Percentiles rank a stretch among this genome's conserved stretches.
These are phyloP conservation scores for Bocquillonia castaneifolia DNA, from an alignment of 441 rosid genomes.

Conservation along the genomic window DNA sequence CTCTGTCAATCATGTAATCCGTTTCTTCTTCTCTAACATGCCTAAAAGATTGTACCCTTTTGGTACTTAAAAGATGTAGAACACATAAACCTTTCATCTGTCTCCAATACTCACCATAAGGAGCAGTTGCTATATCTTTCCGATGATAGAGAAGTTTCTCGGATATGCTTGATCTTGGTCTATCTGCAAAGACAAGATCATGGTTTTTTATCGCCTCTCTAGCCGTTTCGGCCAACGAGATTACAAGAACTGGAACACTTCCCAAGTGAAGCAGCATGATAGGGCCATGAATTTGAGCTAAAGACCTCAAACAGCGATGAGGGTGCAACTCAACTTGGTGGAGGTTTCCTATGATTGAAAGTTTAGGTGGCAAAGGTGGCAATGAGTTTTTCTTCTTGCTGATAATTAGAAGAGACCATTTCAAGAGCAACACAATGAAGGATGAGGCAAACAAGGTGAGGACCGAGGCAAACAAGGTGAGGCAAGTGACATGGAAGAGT, in stretches of 20 bases:
- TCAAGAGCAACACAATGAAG: background rate
- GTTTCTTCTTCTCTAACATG: slow-evolving; percentile 38
- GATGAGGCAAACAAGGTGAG: background rate
- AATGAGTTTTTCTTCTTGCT: background rate
- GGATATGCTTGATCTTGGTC: slow-evolving; percentile 19
- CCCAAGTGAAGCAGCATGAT: slow-evolving; percentile 42
- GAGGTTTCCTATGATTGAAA: slow-evolving; percentile 26
- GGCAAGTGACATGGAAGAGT: background rate
- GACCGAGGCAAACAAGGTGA: too few relatives aligned
- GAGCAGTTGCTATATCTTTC: slow-evolving; percentile 29
- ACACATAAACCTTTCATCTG: slow-evolving; percentile 38
- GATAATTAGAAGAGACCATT: slow-evolving; percentile 2
- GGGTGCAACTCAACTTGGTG: slow-evolving; percentile 23
- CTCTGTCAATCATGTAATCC: slow-evolving; percentile 5
- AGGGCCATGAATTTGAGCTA: slow-evolving; percentile 37
- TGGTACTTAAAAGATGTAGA: slow-evolving; percentile 34
- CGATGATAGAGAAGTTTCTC: slow-evolving; percentile 26
- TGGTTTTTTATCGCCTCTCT: slow-evolving; percentile 39
- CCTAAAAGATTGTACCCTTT: slow-evolving; percentile 29
- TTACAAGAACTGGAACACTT: slow-evolving; percentile 23
- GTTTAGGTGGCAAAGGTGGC: slow-evolving; percentile 7
- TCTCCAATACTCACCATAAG: slow-evolving; percentile 49
- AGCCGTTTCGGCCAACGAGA: slow-evolving; percentile 35
- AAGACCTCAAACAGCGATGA: slow-evolving; percentile 27
- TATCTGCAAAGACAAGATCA: slow-evolving; percentile 32